phyloP scores from a whole-genome alignment of 2,329 filamentous ascomycete genomes.

The Ophiocordyceps camponoti-rufipedis region DNA sequence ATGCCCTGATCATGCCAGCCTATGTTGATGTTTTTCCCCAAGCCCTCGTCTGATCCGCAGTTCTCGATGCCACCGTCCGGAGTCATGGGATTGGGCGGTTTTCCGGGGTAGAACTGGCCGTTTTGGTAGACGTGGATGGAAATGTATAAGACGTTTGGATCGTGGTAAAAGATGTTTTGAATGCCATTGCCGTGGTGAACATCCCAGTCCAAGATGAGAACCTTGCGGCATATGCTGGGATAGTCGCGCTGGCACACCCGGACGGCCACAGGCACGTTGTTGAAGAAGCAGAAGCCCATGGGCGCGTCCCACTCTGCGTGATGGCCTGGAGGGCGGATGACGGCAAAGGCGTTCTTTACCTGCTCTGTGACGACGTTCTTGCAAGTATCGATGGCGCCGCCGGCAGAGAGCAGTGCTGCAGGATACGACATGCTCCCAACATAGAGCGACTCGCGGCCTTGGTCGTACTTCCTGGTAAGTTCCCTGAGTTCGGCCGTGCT shows the following conservation, averaged over 20 bases:
- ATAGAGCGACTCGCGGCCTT: slow-evolving; percentile 59
- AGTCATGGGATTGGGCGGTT: slow-evolving; percentile 34
- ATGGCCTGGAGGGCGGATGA: slow-evolving; percentile 88
- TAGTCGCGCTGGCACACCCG: slow-evolving; percentile 70
- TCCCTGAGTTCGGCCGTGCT: slow-evolving; percentile 47
- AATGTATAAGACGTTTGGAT: slow-evolving; percentile 90
- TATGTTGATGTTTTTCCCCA: slow-evolving; percentile 48
- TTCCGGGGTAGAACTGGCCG: slow-evolving; percentile 69
- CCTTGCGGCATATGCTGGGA: slow-evolving; percentile 64
- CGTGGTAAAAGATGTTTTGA: slow-evolving; percentile 88
- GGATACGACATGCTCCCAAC: slow-evolving; percentile 68
- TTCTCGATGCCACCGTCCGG: slow-evolving; percentile 44
- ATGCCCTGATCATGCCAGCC: slow-evolving; percentile 57
- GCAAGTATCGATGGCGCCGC: slow-evolving; percentile 90
- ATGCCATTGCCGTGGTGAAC: slow-evolving; percentile 76
- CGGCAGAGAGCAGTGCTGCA: slow-evolving; percentile 68
- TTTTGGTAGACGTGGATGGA: slow-evolving; percentile 80
- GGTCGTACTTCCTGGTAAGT: slow-evolving; percentile 42
- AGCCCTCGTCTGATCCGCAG: slow-evolving; percentile 33
- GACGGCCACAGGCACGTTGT: slow-evolving; percentile 91
- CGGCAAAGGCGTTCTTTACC: slow-evolving; percentile 88
- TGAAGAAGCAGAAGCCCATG: slow-evolving; percentile 95
- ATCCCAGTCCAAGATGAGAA: slow-evolving; percentile 88
- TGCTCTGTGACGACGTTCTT: slow-evolving; percentile 68
- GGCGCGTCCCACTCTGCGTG: slow-evolving; percentile 75